Evolutionary conservation across 2,329 filamentous ascomycete species (phyloP), one percentile per base, ranked within the genome.

Genomic region (Verticillium albo-atrum): DNA sequence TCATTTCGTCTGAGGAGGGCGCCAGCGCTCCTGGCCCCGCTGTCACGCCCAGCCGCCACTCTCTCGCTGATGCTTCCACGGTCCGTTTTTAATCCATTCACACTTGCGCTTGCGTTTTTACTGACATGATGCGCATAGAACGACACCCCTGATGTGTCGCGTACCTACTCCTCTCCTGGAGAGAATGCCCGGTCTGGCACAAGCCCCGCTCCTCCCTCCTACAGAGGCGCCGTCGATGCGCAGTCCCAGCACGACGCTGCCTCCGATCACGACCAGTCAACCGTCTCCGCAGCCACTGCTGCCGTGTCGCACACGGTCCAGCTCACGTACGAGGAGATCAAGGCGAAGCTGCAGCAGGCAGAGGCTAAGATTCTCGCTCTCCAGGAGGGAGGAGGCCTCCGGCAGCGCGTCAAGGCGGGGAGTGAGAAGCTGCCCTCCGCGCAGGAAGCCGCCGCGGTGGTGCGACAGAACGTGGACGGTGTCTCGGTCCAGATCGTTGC

Each of bases 401-500:
- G 91, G 70, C 90, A 96, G 79, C 85, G 92, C 67, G 79, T 82
- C 17, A 84, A 83, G 67, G 74, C 78, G 6, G 75, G 84, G 56
- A 79, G 82, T 62, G 79, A 79, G 60, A 85, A 82, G 72, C 78
- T 75, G 71, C 67, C 72, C 55, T 77, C 73, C 53, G 78, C 73
- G 63, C 79, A 76, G 50, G 35, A 63, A 74, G 77, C 78, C 62
- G 81, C 81, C 64, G 85, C 84, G 69, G 81, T 80, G 67, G 79
- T 78, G 62, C 81, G 78, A 71, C 82, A 77, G 72, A 87, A 76
- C 6, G 70, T 72, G 65, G 87, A 92, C 67, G 94, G 95, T 25
- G 94, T 99, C 3, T 88, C 95, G 1, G 86, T 99, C 55, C 89
- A 94, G 73, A 85, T 94, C 63, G 91, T 91, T 52, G 94, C 95